A percentile compares a stretch with the other conserved stretches of the same genome.
Conservation (phyloP, 1,284 basidiomycete species). For the Hymenochaete sp. region DNA sequence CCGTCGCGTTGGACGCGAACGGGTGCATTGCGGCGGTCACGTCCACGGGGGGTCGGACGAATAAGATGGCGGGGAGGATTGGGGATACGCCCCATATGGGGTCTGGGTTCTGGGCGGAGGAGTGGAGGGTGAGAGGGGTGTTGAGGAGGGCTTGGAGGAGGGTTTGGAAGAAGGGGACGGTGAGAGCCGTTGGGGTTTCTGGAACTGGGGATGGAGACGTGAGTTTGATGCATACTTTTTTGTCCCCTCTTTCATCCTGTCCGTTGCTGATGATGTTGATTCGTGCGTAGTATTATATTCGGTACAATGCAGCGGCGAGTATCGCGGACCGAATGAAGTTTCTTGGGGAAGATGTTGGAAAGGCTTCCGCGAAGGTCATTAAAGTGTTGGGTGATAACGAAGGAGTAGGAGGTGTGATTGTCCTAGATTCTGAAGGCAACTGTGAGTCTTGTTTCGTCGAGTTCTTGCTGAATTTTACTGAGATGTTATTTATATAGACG, state of each 20-base stretch:
- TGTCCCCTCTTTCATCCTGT: neutral
- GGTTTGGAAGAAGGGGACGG: constrained; percentile 29
- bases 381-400: constrained; percentile 46
- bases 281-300: constrained; percentile 59
- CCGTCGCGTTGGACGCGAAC: constrained; percentile 65
- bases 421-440: constrained; percentile 54
- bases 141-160: constrained; percentile 34
- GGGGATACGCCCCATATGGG: constrained; percentile 78
- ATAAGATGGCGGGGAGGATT: constrained; percentile 72
- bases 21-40: constrained; percentile 69
- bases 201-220: constrained; percentile 83
- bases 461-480: neutral
- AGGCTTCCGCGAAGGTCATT: constrained; percentile 48
- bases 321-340: constrained; percentile 62
- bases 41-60: constrained; percentile 74
- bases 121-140: constrained; percentile 47
- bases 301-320: constrained; percentile 55
- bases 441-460: constrained; percentile 31
- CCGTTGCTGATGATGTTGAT: neutral
- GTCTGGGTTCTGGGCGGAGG: constrained; percentile 74
- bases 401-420: constrained; percentile 65
- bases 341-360: constrained; percentile 43
- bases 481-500: constrained; percentile 34
- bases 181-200: constrained; percentile 61
- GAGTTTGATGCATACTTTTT: constrained; percentile 21